phyloP scores from a whole-genome alignment of 192 early-diverging fungal species.

The Pilobolus umbonatus region DNA sequence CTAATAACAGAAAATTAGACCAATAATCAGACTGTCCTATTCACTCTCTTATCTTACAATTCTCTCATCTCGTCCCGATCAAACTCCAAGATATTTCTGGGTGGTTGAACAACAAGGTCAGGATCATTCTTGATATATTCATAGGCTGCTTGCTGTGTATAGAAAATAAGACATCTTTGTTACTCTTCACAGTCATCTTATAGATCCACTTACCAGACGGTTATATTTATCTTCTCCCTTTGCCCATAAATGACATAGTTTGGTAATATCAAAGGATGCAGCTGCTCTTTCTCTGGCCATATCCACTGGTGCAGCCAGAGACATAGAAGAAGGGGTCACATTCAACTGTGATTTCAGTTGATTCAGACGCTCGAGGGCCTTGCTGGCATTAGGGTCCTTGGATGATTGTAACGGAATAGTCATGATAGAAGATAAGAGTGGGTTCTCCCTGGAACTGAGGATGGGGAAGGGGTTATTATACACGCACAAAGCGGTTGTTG shows the following conservation, averaged over 20 bases:
- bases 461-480: no score
- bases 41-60: conserved; percentile 32
- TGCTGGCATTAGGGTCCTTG: conserved; percentile 12
- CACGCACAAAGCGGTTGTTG: no score
- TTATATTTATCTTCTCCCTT: conserved; percentile 44
- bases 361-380: conserved; percentile 17
- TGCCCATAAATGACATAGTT: conserved; percentile 38
- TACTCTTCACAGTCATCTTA: background rate
- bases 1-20: conserved; percentile 4
- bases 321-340: conserved; percentile 20
- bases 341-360: conserved; percentile 21
- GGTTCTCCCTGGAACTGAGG: no score
- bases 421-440: no score
- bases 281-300: conserved; percentile 48
- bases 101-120: conserved; percentile 41
- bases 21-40: background rate
- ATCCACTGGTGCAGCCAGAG: conserved; percentile 31
- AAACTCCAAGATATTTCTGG: conserved; percentile 44
- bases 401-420: conserved; percentile 7
- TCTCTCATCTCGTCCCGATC: conserved; percentile 45
- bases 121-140: conserved; percentile 48
- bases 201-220: conserved; percentile 30
- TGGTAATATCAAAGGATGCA: conserved; percentile 47
- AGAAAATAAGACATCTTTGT: background rate
- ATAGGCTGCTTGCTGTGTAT: conserved; percentile 29